These are phyloP conservation scores for Cystoderma amianthinum DNA, from an alignment of 768 basidiomycete genomes.

Conservation along the genomic window DNA sequence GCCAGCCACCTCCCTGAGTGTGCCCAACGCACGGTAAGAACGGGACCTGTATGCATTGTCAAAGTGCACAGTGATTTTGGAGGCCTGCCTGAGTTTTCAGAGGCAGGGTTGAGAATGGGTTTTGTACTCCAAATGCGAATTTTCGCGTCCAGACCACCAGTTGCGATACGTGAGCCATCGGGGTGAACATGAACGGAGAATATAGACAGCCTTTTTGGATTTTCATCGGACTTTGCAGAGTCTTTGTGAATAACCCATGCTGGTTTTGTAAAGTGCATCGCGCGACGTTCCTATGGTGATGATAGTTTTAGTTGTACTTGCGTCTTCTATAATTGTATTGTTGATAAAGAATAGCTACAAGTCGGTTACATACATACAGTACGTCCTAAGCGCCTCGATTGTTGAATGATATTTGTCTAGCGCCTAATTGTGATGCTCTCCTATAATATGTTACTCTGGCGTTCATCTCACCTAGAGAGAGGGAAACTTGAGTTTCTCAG, in stretches of 20 bases:
- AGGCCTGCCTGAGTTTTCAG: slow-evolving; percentile 61
- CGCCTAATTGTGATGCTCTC: too few species aligned
- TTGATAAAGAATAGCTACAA: too few species aligned
- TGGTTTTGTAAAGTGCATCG: slow-evolving; percentile 85
- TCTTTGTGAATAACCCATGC: slow-evolving; percentile 85
- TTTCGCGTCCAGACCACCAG: slow-evolving; percentile 92
- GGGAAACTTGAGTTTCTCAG: too few species aligned
- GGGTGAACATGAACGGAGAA: slow-evolving; percentile 94
- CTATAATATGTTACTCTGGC: too few species aligned
- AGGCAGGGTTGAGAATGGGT: slow-evolving; percentile 76
- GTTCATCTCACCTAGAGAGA: too few species aligned
- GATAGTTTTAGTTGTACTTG: too few species aligned
- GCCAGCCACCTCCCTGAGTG: slow-evolving; percentile 92
- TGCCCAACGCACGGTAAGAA: slow-evolving; percentile 89
- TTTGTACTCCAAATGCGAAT: slow-evolving; percentile 97
- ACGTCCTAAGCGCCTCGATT: too few species aligned
- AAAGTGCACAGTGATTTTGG: slow-evolving; percentile 89
- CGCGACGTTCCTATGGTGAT: too few species aligned
- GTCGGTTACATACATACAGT: too few species aligned
- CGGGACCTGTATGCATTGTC: slow-evolving; percentile 90
- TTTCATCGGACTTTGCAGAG: slow-evolving; percentile 52
- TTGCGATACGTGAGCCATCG: slow-evolving; percentile 94
- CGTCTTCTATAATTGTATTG: too few species aligned
- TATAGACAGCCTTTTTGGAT: slow-evolving; percentile 71
- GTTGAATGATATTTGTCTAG: too few species aligned